Evolutionary conservation across 208 protist genomes (phyloP).

Genomic region (Leishmania major): DNA sequence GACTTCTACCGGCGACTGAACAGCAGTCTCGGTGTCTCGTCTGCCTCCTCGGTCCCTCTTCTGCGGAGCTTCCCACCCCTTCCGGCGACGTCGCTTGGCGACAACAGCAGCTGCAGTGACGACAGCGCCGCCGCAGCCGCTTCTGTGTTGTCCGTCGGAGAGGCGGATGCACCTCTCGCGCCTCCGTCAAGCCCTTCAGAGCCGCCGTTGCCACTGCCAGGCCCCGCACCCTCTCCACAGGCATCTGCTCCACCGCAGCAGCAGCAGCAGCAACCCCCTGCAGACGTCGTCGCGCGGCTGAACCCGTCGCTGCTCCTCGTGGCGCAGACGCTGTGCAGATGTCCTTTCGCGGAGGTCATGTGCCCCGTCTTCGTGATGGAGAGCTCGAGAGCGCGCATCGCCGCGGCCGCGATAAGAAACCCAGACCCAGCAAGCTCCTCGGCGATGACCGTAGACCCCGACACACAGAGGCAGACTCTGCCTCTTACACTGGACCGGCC

Average conservation of each 20-base stretch:
- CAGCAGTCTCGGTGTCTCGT: constrained; percentile 1
- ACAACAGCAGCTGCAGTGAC: not conserved
- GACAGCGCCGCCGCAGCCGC: not conserved
- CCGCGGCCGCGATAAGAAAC: not conserved
- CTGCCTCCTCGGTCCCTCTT: not conserved
- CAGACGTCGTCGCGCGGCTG: constrained; percentile 19
- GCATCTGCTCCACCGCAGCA: not conserved
- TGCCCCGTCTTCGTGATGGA: constrained; percentile 26
- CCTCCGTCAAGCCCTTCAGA: not conserved
- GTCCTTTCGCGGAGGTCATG: constrained; percentile 26
- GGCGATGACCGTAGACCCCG: not conserved
- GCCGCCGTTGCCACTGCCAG: not conserved
- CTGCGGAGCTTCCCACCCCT: not conserved
- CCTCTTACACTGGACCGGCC: not conserved
- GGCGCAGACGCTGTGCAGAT: constrained; percentile 20
- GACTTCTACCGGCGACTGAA: not conserved
- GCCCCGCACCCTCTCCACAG: not conserved
- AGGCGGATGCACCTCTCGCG: not conserved
- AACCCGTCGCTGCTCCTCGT: constrained; percentile 28
- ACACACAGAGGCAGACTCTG: not conserved
- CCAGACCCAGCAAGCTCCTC: not conserved
- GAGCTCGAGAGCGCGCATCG: not conserved
- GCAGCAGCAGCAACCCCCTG: not conserved
- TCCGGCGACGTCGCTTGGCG: not conserved
- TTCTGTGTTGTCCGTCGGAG: not conserved